Base-by-base conservation (phyloP, 805 yeast species). In the Soucietia sequanensis region DNA sequence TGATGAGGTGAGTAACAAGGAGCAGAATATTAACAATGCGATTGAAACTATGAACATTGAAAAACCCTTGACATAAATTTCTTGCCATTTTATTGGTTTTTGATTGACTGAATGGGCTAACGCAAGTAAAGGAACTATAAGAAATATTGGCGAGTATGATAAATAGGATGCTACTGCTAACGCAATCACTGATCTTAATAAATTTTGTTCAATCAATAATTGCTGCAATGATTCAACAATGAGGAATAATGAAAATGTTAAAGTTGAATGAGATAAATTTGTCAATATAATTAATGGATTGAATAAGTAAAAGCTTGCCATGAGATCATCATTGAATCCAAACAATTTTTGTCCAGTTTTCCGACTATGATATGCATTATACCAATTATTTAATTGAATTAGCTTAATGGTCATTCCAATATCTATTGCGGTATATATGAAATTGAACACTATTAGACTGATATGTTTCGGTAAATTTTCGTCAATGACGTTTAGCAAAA, bases 271-370 rank as follows among this genome's bases (percentile, higher is more conserved):
- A 4, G 93, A 72, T 31, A 84, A 64, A 28, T 80, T 73, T 8
- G 90, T 73, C 33, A 87, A 56, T 2, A 89, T 57, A n/a, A 80
- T 63, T 47, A 90, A 65, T 6, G 99, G 99, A 54, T 89, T 93
- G 51, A 88, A 72, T 20, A 84, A 69, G 55, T 84, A 91, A 33
- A 82, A 68, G 10, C 82, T 62, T 1, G 83, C 81, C 11, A 81
- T 70, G 22, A 76, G 51, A 57, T 69, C 67, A 26, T 76, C 72
- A 31, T 46, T 39, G 39, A 60, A 56, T 1, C 56, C 59, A n/a
- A n/a, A n/a, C 3, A 54, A 34, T 19, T 27, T 43, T 30, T 44
- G 33, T 3, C 43, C 47, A 12, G 48, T 34, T 3, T 11, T 32
- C 15, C n/a, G 23, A 6, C 52, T 29, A 27, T 50, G 50, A 37